These are phyloP conservation scores for Paramyrothecium sp. DNA, from an alignment of 2,329 filamentous ascomycete species.

Conservation along the genomic window DNA sequence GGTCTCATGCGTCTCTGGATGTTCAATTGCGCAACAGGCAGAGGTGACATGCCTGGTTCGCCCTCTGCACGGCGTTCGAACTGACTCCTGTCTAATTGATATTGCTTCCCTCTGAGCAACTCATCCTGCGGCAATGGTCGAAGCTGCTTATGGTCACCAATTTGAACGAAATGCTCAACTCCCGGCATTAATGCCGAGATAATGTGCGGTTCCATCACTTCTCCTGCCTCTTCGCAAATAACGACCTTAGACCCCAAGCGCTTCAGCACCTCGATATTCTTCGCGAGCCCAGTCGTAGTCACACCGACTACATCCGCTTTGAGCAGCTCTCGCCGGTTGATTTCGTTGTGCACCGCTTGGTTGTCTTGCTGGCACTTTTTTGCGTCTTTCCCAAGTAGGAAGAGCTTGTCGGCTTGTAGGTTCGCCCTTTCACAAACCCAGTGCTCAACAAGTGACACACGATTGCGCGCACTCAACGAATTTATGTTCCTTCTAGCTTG, in stretches of 20 bases:
- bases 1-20: slow-evolving; percentile 64
- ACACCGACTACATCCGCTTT: slow-evolving; percentile 50
- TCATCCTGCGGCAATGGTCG: no score
- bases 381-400: slow-evolving; percentile 1
- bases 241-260: slow-evolving; percentile 50
- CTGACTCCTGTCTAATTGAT: slow-evolving; percentile 10
- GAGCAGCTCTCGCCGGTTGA: slow-evolving; percentile 30
- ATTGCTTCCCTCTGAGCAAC: no score
- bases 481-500: no score
- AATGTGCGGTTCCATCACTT: slow-evolving; percentile 61
- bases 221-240: slow-evolving; percentile 64
- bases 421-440: background rate
- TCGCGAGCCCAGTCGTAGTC: slow-evolving; percentile 56
- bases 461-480: no score
- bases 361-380: background rate
- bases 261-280: slow-evolving; percentile 44
- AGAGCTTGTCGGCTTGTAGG: background rate
- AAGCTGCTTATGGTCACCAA: slow-evolving; percentile 62
- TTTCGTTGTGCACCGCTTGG: slow-evolving; percentile 20
- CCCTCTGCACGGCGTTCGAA: slow-evolving; percentile 44
- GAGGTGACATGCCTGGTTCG: slow-evolving; percentile 16
- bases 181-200: slow-evolving; percentile 54
- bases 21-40: slow-evolving; percentile 54
- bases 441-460: background rate
- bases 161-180: slow-evolving; percentile 59